Base-by-base conservation (phyloP, 345 rosid species). In the Populus simonii region DNA sequence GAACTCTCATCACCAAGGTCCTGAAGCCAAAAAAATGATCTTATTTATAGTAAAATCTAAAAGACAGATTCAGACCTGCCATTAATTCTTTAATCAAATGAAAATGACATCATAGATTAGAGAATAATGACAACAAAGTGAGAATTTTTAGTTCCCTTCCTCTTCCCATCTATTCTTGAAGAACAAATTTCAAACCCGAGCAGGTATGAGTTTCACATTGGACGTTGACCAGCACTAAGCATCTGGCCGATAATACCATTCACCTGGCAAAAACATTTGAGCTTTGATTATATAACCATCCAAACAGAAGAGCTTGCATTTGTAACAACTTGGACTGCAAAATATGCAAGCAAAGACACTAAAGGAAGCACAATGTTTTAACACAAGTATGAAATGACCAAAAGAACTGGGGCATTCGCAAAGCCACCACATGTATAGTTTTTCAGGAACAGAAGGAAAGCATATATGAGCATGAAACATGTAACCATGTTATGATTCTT, bases 161-260 rank as follows among this genome's bases (percentile, higher is more conserved):
- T 27, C 18, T 8, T 1, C 31, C 18, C n/a, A 36, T 43, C 25
- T 53, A 45, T 27, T 67, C 27, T 31, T n/a, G 29, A 20, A 39
- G 59, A 73, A 38, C 45, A 66, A 67, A 41, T 45, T n/a, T 3
- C 47, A 71, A 27, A 63, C 33, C 51, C 22, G 10, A 43, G 15
- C 36, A 33, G 6, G 38, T 4, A 27, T 1, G 6, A 27, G 59
- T 38, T 74, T 86, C 81, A 92, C 91, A 90, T 88, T 0, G 92
- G 92, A 68, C 90, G 94, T 79, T 86, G 90, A 68, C 89, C 89
- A 49, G 70, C 89, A 77, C 98, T 89, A 47, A 95, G 88, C 89
- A 95, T 90, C 85, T 93, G 99, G 47, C 98, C 99, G 6, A 95
- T 77, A 71, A 95, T 87, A 70, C 86, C 86, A 79, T 93, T 93